Evolutionary conservation across 306 rosid genomes (phyloP), one percentile per base, ranked within the genome.

Genomic region (Cicer pinnatifidum): DNA sequence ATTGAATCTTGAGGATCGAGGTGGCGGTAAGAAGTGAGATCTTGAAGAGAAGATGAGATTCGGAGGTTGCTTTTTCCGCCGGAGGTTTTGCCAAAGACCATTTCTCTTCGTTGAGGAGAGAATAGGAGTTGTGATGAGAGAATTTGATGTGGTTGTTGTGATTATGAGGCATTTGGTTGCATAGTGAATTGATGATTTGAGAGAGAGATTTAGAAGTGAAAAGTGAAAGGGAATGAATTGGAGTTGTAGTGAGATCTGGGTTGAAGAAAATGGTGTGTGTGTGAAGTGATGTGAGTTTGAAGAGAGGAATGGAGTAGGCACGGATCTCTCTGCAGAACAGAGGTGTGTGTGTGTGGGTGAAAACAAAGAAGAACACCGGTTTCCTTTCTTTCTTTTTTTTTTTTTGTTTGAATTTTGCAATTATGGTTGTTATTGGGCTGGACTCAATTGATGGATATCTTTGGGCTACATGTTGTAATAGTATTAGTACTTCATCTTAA

Each of bases 41-140:
- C 98, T 71, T 93, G 97, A 19, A 93, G 98, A 64, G 97, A 93
- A 1, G 97, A 84, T 0, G 96, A 93, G 81, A 88, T 69, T 17
- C 92, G 87, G 1, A 91, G 72, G 75, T 76, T 80, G 82, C 67
- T 89, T 58, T 88, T 86, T 54, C 51, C 47, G 28, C 54, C 8
- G 46, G 67, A 40, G 73, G 80, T 58, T 66, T 87, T 77, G 79
- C 82, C 83, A 72, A 90, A 84, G 76, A 82, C 87, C 98, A 90
- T 88, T 44, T 16, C 40, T 12, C 8, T 10, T 46, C 6, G 23
- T 46, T 67, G 41, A 28, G 41, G 48, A 9, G 12, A 54, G 20
- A 23, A 23, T 23, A 23, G 33, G 33, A 23, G 33, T 23, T 28
- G 35, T 28, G 35, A 28, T 28, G 35, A 28, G 35, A 28, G 5